Conservation (phyloP, 2,329 filamentous ascomycete genomes). For the Exserohilum rostratum region DNA sequence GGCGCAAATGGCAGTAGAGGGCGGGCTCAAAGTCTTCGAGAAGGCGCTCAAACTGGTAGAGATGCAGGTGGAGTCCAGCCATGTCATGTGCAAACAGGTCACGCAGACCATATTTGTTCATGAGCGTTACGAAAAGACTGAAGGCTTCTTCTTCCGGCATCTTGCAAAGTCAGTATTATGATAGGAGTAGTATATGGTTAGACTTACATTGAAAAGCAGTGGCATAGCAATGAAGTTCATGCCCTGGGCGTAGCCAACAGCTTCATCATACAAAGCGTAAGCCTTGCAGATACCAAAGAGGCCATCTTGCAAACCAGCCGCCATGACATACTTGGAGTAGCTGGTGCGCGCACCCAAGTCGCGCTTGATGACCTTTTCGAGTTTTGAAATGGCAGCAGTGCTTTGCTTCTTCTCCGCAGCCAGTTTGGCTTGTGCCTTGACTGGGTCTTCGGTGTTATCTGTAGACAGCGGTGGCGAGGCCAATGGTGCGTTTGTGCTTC, state of each 20-base stretch:
- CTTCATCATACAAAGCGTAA: conserved; percentile 93
- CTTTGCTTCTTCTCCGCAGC: conserved; percentile 77
- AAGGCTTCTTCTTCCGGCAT: conserved; percentile 99
- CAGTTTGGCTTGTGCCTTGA: conserved; percentile 68
- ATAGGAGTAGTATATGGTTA: conserved; percentile 55
- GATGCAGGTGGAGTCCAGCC: conserved; percentile 89
- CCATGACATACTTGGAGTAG: conserved; percentile 93
- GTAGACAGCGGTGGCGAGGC: conserved; percentile 62
- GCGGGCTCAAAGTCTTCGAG: conserved; percentile 94
- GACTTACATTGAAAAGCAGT: conserved; percentile 82
- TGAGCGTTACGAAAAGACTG: conserved; percentile 86
- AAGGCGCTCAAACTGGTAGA: conserved; percentile 94
- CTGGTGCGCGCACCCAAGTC: conserved; percentile 92
- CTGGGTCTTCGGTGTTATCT: conserved; percentile 63
- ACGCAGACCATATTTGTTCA: conserved; percentile 94
- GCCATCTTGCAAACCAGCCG: conserved; percentile 88
- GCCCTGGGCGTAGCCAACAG: conserved; percentile 94
- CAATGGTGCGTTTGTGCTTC: conserved; percentile 43
- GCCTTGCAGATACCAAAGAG: conserved; percentile 97
- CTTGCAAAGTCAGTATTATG: conserved; percentile 66
- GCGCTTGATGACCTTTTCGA: conserved; percentile 90
- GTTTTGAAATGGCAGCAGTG: conserved; percentile 71
- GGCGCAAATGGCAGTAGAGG: conserved; percentile 89
- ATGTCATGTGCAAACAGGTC: conserved; percentile 96
- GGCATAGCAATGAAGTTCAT: conserved; percentile 99